Percentiles rank a stretch among this genome's conserved stretches.
Evolutionary conservation across 2,329 filamentous ascomycete genomes (phyloP).

Genomic region (Aspergillus oerlinghausenensis): DNA sequence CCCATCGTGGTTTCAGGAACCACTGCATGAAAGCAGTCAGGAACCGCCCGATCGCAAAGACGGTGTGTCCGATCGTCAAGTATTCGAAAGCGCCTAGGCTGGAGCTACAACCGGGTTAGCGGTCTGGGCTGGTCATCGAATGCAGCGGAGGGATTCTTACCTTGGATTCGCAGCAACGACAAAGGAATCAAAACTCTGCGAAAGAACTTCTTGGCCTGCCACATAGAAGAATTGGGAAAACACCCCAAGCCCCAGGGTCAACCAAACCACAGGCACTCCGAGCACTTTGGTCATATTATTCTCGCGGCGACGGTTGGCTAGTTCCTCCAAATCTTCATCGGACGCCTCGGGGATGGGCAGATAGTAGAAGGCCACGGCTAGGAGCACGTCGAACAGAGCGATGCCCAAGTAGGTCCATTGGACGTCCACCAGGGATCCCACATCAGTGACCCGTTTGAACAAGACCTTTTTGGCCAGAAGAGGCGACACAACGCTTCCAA

Average conservation of each 20-base stretch:
- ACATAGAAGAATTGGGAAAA: slow-evolving; percentile 58
- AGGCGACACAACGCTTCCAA: slow-evolving; percentile 57
- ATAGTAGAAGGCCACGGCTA: slow-evolving; percentile 59
- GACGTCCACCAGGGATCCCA: slow-evolving; percentile 53
- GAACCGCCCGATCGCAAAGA: slow-evolving; percentile 57
- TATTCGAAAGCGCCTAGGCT: slow-evolving; percentile 38
- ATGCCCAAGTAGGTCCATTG: slow-evolving; percentile 64
- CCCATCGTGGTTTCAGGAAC: slow-evolving; percentile 54
- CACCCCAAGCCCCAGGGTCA: slow-evolving; percentile 52
- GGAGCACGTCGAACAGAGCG: slow-evolving; percentile 54
- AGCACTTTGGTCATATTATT: slow-evolving; percentile 45
- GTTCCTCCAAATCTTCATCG: slow-evolving; percentile 55
- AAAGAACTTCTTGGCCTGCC: slow-evolving; percentile 55
- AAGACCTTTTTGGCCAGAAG: slow-evolving; percentile 57
- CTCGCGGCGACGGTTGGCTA: slow-evolving; percentile 48
- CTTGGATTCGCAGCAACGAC: slow-evolving; percentile 36
- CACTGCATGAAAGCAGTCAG: slow-evolving; percentile 50
- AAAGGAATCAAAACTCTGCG: slow-evolving; percentile 46
- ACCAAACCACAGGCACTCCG: slow-evolving; percentile 50
- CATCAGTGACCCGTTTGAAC: slow-evolving; percentile 47
- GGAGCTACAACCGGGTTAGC: slow-evolving; percentile 8
- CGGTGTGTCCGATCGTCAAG: slow-evolving; percentile 52
- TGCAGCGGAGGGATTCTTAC: slow-evolving; percentile 8
- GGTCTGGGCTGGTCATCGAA: not conserved
- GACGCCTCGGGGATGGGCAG: slow-evolving; percentile 59